phyloP scores from a whole-genome alignment of 2,329 filamentous ascomycete genomes.

The Eurotiales sp. region DNA sequence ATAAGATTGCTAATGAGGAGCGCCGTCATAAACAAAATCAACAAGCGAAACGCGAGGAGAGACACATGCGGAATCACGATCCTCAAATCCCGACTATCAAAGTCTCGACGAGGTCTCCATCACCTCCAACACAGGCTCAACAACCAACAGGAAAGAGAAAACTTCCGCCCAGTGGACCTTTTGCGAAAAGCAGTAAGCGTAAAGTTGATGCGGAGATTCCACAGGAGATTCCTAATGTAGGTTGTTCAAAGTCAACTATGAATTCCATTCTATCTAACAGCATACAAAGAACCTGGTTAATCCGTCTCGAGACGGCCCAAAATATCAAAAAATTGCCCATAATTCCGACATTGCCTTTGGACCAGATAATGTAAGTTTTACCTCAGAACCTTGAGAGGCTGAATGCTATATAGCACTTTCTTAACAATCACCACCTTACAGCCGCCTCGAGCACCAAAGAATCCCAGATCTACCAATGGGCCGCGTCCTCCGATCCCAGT shows the following conservation, averaged over 20 bases:
- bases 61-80: slow-evolving; percentile 43
- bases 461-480: slow-evolving; percentile 16
- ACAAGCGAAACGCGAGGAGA: slow-evolving; percentile 34
- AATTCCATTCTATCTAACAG: background rate
- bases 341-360: slow-evolving; percentile 11
- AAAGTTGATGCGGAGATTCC: slow-evolving; percentile 21
- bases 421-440: slow-evolving; percentile 8
- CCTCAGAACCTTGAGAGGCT: background rate
- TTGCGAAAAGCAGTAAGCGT: slow-evolving; percentile 20
- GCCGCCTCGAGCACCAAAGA: slow-evolving; percentile 15
- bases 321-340: slow-evolving; percentile 23
- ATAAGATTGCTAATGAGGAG: slow-evolving; percentile 36
- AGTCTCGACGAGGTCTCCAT: slow-evolving; percentile 22
- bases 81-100: slow-evolving; percentile 41
- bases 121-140: slow-evolving; percentile 4
- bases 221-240: slow-evolving; percentile 19
- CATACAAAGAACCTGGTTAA: slow-evolving; percentile 34
- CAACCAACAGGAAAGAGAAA: slow-evolving; percentile 24
- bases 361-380: slow-evolving; percentile 7
- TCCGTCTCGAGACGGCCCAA: slow-evolving; percentile 36
- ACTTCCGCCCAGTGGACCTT: slow-evolving; percentile 21
- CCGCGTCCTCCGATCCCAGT: slow-evolving; percentile 28
- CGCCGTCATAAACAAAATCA: slow-evolving; percentile 28
- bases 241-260: slow-evolving; percentile 1
- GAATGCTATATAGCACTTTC: background rate